Evolutionary conservation across 371 early-diverging fungal genomes (phyloP).

Genomic region (Choanephora cucurbitarum): DNA sequence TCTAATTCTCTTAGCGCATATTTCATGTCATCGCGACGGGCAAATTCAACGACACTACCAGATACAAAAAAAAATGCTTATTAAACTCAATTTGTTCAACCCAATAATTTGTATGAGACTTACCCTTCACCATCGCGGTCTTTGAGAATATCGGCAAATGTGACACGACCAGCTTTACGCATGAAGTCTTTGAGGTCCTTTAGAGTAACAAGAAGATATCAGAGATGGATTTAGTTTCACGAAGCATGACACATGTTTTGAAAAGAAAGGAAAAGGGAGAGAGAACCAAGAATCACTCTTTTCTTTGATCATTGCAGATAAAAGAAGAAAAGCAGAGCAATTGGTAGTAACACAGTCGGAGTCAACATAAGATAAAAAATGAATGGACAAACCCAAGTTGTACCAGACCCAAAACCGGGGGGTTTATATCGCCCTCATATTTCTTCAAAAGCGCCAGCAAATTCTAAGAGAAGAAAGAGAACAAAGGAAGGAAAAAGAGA

Average conservation of each 20-base stretch:
- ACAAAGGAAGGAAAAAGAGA: constrained; percentile 4
- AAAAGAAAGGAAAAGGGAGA: constrained; percentile 4
- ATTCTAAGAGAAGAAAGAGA: constrained; percentile 1
- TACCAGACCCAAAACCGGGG: constrained; percentile 24
- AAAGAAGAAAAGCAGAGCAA: constrained; percentile 4
- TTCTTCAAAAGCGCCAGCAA: not conserved
- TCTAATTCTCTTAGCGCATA: constrained; percentile 82
- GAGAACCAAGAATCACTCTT: constrained; percentile 2
- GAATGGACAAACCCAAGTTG: constrained; percentile 20
- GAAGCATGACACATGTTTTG: constrained; percentile 5
- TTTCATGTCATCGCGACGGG: constrained; percentile 73
- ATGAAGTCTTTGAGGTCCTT: constrained; percentile 95
- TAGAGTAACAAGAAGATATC: not conserved
- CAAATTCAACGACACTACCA: constrained; percentile 90
- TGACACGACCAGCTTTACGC: constrained; percentile 90
- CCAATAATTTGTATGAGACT: constrained; percentile 11
- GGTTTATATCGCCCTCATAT: constrained; percentile 8
- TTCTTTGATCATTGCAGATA: not conserved
- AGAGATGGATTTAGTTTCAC: constrained; percentile 15
- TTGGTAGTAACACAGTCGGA: constrained; percentile 18
- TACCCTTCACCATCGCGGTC: constrained; percentile 84
- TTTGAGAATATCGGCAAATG: constrained; percentile 86
- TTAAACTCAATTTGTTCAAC: not conserved
- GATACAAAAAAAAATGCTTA: not conserved
- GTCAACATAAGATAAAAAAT: constrained; percentile 17